Base-by-base conservation (phyloP, 2,329 filamentous ascomycete genomes). In the Colletotrichum falcatum region DNA sequence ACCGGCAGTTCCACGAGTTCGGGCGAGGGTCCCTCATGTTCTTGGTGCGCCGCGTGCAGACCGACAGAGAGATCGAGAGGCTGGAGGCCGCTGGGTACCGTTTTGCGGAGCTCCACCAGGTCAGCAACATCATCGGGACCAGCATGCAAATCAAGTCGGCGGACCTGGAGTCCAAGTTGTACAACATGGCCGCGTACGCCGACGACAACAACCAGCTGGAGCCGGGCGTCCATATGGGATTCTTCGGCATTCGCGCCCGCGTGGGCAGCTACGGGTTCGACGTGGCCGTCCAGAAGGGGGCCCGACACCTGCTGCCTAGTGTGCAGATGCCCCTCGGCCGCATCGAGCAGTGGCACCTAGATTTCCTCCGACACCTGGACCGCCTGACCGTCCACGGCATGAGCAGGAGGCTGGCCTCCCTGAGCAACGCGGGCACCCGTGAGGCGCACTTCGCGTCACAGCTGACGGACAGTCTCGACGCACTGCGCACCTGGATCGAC, bases 21-120 rank as follows among this genome's bases (percentile, higher is more conserved):
- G 92, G 92, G 5, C 90, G 90, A 70, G 94, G 94, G 0, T 93
- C 95, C 64, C 85, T 97, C 55, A 88, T 97, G 78, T 94, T 97
- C 75, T 86, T 97, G 12, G 91, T 94, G 7, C 91, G 90, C 14
- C 86, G 86, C 53, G 84, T 92, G 1, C 83, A 85, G 42, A 83
- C 81, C 42, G 83, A 84, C 42, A 82, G 86, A 0, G 92, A 94
- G 44, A 85, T 88, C 0, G 85, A 88, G 61, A 86, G 87, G 35
- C 85, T 97, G 18, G 87, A 91, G 72, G 89, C 92, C 1, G 83
- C 88, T 14, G 94, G 94, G 1, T 97, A 91, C 78, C 89, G 92
- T n/a, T 97, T 97, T 75, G 92, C 92, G 2, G 86, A 89, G 42
- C 81, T 90, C 16, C 86, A 87, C 66, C 90, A 94, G 71, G 91